Conservation (phyloP, 768 basidiomycete species). For the Sporobolomyces pararoseus region DNA sequence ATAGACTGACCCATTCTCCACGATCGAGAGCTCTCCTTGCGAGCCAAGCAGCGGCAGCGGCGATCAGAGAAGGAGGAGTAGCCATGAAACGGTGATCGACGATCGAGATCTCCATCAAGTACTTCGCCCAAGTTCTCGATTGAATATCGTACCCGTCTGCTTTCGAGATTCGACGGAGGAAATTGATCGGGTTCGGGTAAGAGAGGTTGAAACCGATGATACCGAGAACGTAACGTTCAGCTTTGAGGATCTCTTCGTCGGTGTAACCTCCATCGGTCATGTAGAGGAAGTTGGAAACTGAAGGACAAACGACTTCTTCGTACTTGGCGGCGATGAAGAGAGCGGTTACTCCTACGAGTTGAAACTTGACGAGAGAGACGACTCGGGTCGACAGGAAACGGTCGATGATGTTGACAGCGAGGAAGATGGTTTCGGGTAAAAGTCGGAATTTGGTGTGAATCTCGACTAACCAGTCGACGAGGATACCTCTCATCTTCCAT, state of each 20-base stretch:
- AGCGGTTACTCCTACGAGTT: conserved; percentile 81
- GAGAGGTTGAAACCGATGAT: conserved; percentile 80
- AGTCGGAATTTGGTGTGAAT: conserved; percentile 81
- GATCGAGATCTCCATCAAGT: conserved; percentile 77
- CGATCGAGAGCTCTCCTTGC: conserved; percentile 72
- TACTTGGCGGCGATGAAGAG: conserved; percentile 86
- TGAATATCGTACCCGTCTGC: conserved; percentile 86
- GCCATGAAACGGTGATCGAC: conserved; percentile 75
- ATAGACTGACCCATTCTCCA: conserved; percentile 68
- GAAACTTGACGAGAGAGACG: conserved; percentile 76
- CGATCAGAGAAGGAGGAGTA: conserved; percentile 69
- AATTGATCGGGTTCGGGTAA: conserved; percentile 84
- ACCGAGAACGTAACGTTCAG: conserved; percentile 81
- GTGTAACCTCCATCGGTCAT: conserved; percentile 74
- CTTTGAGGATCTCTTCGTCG: conserved; percentile 75
- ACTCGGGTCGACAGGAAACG: conserved; percentile 65
- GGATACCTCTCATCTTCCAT: conserved; percentile 83
- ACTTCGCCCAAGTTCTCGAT: conserved; percentile 82
- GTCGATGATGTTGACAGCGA: conserved; percentile 76
- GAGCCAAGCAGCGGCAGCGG: conserved; percentile 82
- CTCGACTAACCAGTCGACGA: conserved; percentile 91
- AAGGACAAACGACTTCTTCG: conserved; percentile 86
- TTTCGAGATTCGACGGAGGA: conserved; percentile 82
- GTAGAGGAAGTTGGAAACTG: conserved; percentile 71
- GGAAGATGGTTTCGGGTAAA: conserved; percentile 84